A percentile compares a stretch with the other conserved stretches of the same genome.
These are phyloP conservation scores for Agaricus blazei DNA, from an alignment of 768 basidiomycete genomes.

Conservation along the genomic window DNA sequence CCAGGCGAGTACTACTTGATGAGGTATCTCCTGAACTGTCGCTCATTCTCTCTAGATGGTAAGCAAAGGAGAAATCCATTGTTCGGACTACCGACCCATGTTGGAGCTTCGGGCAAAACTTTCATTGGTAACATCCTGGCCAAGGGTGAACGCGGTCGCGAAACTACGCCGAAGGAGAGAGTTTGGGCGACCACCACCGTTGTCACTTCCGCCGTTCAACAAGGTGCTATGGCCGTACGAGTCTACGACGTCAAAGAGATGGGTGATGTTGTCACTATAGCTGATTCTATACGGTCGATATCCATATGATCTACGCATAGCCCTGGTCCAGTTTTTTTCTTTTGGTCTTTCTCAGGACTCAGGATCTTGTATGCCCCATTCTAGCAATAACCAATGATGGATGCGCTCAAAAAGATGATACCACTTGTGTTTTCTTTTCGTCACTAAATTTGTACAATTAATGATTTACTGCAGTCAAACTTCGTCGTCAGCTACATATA, in stretches of 20 bases:
- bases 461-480: neutral
- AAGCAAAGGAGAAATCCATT: slow-evolving; percentile 39
- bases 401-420: no score
- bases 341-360: no score
- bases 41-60: neutral
- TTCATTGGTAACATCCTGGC: slow-evolving; percentile 70
- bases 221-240: slow-evolving; percentile 66
- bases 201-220: slow-evolving; percentile 69
- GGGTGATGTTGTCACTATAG: slow-evolving; percentile 66
- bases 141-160: slow-evolving; percentile 41
- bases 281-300: slow-evolving; percentile 50
- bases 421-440: no score
- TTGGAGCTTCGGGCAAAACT: slow-evolving; percentile 81
- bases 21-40: neutral
- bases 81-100: slow-evolving; percentile 56
- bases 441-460: neutral
- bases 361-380: no score
- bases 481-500: no score
- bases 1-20: slow-evolving; percentile 16
- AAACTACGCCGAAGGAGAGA: slow-evolving; percentile 60
- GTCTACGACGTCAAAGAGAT: slow-evolving; percentile 80
- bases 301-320: no score
- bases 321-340: no score
- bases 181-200: slow-evolving; percentile 77
- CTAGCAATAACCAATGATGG: no score